Evolutionary conservation across 106 monocot species (phyloP), one percentile per base, ranked within the genome.

Genomic region (Dioscorea zingiberensis): DNA sequence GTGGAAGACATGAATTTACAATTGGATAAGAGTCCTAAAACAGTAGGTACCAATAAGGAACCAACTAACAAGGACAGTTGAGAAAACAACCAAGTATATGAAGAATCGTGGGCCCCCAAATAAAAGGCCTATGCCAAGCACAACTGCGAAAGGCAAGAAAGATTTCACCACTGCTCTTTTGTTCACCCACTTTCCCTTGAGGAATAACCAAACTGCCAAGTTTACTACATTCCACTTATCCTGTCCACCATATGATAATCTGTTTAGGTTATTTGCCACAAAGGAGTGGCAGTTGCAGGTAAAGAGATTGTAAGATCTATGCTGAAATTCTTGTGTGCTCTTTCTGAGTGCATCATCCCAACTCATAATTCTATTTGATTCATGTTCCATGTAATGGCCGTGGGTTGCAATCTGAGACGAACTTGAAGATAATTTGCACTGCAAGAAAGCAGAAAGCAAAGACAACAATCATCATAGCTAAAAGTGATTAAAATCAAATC

Each of bases 201-300:
- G 45, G 78, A 91, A 83, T 46, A 95, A 68, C 38, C 83, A 27
- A 21, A 74, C 70, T 13, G 87, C 87, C 62, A 95, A 30, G 38
- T 73, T 88, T 55, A 95, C 95, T 19, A 95, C 82, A 69, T 95
- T 95, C 95, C 95, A 95, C 13, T 62, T 79, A 29, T 63, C 58
- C 25, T 73, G 73, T 14, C 85, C 88, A 13, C 56, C 64, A 21
- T 88, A 91, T 8, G 53, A 46, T 66, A 95, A 48, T 60, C 85
- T 58, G 67, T 95, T 91, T 70, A 95, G 73, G 54, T 75, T 81
- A 54, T 90, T 87, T 10, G 83, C 87, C 3, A 95, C 95, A 23
- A 95, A 95, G 24, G 88, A 91, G 64, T 95, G 95, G 66, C 95
- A 91, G 63, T 95, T 95, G 85, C 95, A 95, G 27, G 95, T 97